These are phyloP conservation scores for Colletotrichum lentis DNA, from an alignment of 2,329 filamentous ascomycete genomes.

Conservation along the genomic window DNA sequence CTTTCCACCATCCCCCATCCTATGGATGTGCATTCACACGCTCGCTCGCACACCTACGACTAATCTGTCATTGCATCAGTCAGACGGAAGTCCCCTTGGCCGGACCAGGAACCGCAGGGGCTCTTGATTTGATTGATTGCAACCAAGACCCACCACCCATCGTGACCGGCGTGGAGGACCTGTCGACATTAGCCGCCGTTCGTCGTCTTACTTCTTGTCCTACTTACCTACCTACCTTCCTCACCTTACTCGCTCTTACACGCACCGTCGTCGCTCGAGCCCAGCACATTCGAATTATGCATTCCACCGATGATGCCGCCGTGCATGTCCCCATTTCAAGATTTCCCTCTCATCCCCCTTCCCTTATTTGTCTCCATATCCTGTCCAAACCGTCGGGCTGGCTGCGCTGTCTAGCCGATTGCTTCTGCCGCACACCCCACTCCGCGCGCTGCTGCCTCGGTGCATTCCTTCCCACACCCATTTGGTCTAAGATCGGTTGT, in stretches of 20 bases:
- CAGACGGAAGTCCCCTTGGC: constrained; percentile 22
- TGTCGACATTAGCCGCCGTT: constrained; percentile 29
- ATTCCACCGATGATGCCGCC: constrained; percentile 24
- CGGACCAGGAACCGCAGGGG: constrained; percentile 28
- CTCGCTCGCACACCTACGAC: constrained; percentile 8
- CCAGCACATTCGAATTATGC: constrained; percentile 25
- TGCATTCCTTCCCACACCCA: constrained; percentile 32
- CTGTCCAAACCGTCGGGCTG: constrained; percentile 7
- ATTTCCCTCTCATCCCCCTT: constrained; percentile 14
- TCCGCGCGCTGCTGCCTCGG: constrained; percentile 24
- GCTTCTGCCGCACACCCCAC: constrained; percentile 34
- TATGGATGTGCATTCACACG: constrained; percentile 24
- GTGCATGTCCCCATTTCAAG: constrained; percentile 24
- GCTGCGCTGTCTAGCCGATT: constrained; percentile 9
- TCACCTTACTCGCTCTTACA: constrained; percentile 11
- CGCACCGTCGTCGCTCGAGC: constrained; percentile 9
- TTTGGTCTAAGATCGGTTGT: constrained; percentile 25
- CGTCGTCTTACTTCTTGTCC: constrained; percentile 15
- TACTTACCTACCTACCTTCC: neutral
- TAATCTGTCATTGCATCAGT: constrained; percentile 32
- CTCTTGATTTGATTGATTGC: constrained; percentile 22
- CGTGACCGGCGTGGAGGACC: constrained; percentile 23
- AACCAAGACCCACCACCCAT: constrained; percentile 31
- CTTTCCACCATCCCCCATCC: constrained; percentile 25
- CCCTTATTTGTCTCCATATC: constrained; percentile 20